Evolutionary conservation across 176 grass and related monocot genomes (phyloP), one percentile per base, ranked within the genome.

Genomic region (Avena eriantha): DNA sequence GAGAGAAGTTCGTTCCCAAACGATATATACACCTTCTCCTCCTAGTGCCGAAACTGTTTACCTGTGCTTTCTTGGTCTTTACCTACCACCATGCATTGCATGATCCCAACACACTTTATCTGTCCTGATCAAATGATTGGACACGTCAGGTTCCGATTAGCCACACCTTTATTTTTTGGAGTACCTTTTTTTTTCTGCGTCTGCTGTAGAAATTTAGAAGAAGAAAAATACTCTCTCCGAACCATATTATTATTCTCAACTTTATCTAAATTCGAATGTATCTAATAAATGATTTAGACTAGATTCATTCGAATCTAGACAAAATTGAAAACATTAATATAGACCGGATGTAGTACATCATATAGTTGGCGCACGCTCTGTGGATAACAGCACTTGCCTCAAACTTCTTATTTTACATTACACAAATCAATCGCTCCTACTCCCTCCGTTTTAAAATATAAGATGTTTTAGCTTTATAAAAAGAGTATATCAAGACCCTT

Each of bases 91-190:
- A 1, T 41, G 39, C 89, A 66, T 73, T 66, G 45, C 56, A 57
- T 83, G 73, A 87, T 67, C 55, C 34, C 66, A 55, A 13, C 66
- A 73, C 33, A 22, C 55, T 57, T 73, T 83, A 74, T 79, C 66
- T 46, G 24, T 58, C 47, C 34, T 83, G 74, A 84, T 87, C 80
- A 80, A 84, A 87, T 84, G 85, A 91, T 84, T 84, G 36, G 47
- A 68, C 75, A 34, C 26, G 24, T 66, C 75, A 75, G 47, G 57
- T 36, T 58, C 64, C 46, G 24, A 73, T 79, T 80, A n/a, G 80
- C 55, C 80, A 67, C 35, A 10, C 73, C 23, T 79, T 87, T 82
- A 53, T 66, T 56, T 16, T 43, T 39, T 39, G 36, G 36, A 39
- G 36, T 5, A 39, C 36, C 45, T 54, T 3, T 39, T 58, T 7